Percentiles rank a stretch among this genome's conserved stretches.
Evolutionary conservation across 2,329 filamentous ascomycete genomes (phyloP).

Genomic region (Talaromyces sp.): DNA sequence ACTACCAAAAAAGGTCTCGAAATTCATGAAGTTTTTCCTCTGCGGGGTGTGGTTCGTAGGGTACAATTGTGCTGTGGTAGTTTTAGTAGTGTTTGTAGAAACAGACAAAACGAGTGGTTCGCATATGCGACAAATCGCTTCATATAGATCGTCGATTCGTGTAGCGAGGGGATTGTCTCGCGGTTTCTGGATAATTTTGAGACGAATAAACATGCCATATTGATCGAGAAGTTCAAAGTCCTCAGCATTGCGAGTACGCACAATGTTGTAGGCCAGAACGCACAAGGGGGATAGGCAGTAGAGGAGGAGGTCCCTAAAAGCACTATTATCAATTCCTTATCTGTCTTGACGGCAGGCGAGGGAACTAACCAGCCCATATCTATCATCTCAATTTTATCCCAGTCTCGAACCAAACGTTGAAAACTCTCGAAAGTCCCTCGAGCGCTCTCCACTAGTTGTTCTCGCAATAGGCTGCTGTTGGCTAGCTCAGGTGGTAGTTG

Average conservation of each 20-base stretch:
- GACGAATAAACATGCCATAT: background rate
- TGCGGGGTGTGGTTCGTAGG: constrained; percentile 10
- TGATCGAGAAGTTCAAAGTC: background rate
- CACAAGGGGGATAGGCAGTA: constrained; percentile 3
- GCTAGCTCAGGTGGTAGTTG: background rate
- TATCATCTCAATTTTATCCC: background rate
- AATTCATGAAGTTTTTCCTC: constrained; percentile 12
- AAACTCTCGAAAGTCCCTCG: background rate
- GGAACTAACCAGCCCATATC: background rate
- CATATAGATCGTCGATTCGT: background rate
- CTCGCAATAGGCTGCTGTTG: background rate
- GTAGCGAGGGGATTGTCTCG: background rate
- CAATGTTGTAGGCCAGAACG: constrained; percentile 1
- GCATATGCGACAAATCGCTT: background rate
- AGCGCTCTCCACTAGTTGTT: background rate
- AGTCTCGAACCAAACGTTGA: background rate
- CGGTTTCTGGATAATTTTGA: background rate
- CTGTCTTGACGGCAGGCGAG: background rate
- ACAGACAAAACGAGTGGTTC: background rate
- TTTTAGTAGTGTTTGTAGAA: background rate
- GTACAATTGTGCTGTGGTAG: background rate
- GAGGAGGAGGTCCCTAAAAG: background rate
- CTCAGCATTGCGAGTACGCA: background rate
- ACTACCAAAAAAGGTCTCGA: constrained; percentile 6
- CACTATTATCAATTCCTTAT: background rate